Conservation (phyloP, 345 rosid species). For the Ricinus communis region DNA sequence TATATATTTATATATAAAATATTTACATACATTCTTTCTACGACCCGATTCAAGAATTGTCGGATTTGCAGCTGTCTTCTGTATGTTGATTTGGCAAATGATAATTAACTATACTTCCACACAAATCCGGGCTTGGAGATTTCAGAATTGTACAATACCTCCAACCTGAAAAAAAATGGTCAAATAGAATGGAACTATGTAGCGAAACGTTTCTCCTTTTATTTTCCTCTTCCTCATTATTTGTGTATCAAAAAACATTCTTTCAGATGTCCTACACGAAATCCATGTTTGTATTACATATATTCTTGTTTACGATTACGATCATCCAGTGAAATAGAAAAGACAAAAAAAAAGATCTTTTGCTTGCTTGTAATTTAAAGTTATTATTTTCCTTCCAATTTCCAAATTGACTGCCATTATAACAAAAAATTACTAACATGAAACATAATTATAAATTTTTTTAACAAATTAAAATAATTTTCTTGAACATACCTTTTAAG, state of each 20-base stretch:
- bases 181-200: conserved; percentile 11
- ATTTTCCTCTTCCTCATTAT: conserved; percentile 1
- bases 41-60: background rate
- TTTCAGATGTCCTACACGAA: conserved; percentile 3
- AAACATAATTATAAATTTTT: too few relatives aligned
- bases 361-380: too few relatives aligned
- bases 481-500: too few relatives aligned
- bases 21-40: background rate
- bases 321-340: conserved; percentile 20
- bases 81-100: conserved; percentile 12
- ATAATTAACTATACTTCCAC: background rate
- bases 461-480: too few relatives aligned
- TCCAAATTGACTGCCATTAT: too few relatives aligned
- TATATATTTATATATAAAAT: background rate
- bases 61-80: background rate
- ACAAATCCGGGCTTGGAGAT: conserved; percentile 17
- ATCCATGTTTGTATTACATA: conserved; percentile 15
- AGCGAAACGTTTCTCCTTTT: conserved; percentile 5
- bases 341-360: background rate
- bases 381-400: too few relatives aligned
- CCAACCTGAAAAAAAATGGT: conserved; percentile 24
- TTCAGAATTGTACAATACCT: conserved; percentile 13
- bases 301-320: conserved; percentile 1
- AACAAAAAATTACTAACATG: too few relatives aligned
- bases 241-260: conserved; percentile 13